These are phyloP conservation scores for Cordia subcordata DNA, from an alignment of 257 asterid genomes.

Conservation along the genomic window DNA sequence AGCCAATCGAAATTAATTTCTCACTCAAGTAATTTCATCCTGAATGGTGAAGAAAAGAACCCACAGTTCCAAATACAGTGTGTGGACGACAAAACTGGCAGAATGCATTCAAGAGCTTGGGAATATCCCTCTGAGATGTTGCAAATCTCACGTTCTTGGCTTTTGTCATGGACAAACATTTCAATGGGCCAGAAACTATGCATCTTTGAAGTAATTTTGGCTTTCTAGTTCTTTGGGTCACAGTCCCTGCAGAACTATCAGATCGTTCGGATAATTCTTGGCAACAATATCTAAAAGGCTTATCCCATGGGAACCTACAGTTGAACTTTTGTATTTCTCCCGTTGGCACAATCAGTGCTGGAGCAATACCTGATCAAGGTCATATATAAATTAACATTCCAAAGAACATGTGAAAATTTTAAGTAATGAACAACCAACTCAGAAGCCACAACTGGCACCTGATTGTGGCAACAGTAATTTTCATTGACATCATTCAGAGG, in stretches of 20 bases:
- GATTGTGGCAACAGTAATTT: not conserved
- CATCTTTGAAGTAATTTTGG: not conserved
- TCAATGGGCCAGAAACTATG: not conserved
- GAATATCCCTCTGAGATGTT: not conserved
- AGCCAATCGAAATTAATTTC: too few relatives aligned
- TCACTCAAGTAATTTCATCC: not conserved
- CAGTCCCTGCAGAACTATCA: not conserved
- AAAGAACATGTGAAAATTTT: not conserved
- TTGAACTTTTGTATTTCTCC: not conserved
- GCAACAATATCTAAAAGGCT: not conserved
- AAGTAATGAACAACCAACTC: not conserved
- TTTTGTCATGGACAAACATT: not conserved
- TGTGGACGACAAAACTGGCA: conserved; percentile 18
- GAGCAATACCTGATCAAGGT: not conserved
- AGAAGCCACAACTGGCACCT: not conserved
- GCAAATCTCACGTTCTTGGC: not conserved
- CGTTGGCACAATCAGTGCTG: not conserved
- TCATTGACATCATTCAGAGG: not conserved
- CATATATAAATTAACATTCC: not conserved
- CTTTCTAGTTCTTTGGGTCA: not conserved
- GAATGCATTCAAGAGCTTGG: conserved; percentile 5
- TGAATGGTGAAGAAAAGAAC: not conserved
- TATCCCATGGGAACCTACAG: not conserved
- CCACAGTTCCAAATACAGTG: conserved; percentile 16
- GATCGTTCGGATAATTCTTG: not conserved